These are phyloP conservation scores for Barbarea vulgaris DNA, from an alignment of 345 rosid species.

Conservation along the genomic window DNA sequence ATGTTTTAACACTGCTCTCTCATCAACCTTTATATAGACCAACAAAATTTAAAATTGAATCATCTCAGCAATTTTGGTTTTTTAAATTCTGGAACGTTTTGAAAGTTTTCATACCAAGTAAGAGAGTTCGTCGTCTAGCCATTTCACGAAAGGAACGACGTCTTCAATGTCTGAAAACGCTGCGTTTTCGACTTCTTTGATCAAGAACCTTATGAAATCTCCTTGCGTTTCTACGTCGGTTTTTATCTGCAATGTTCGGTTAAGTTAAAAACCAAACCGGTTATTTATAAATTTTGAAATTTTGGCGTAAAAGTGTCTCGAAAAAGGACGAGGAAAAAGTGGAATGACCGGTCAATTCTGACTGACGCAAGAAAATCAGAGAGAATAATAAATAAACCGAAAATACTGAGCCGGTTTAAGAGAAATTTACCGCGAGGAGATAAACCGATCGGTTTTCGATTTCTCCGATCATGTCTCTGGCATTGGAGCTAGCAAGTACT, in stretches of 20 bases:
- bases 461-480: constrained; percentile 98
- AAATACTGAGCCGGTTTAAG: constrained; percentile 36
- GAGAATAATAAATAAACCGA: constrained; percentile 14
- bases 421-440: constrained; percentile 68
- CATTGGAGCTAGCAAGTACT: constrained; percentile 53
- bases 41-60: background rate
- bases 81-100: background rate
- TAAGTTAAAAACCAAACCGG: background rate
- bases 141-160: constrained; percentile 92
- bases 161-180: constrained; percentile 81
- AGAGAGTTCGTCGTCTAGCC: constrained; percentile 96
- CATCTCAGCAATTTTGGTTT: background rate
- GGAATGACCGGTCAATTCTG: constrained; percentile 41
- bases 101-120: constrained; percentile 55
- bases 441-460: constrained; percentile 95
- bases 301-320: background rate
- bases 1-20: constrained; percentile 89
- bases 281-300: background rate
- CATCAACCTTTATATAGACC: constrained; percentile 62
- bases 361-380: constrained; percentile 20
- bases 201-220: constrained; percentile 85
- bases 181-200: constrained; percentile 84
- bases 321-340: constrained; percentile 25
- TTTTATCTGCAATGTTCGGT: constrained; percentile 66
- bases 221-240: constrained; percentile 97